Evolutionary conservation across 345 rosid species (phyloP).

Genomic region (Lepidium didymum): DNA sequence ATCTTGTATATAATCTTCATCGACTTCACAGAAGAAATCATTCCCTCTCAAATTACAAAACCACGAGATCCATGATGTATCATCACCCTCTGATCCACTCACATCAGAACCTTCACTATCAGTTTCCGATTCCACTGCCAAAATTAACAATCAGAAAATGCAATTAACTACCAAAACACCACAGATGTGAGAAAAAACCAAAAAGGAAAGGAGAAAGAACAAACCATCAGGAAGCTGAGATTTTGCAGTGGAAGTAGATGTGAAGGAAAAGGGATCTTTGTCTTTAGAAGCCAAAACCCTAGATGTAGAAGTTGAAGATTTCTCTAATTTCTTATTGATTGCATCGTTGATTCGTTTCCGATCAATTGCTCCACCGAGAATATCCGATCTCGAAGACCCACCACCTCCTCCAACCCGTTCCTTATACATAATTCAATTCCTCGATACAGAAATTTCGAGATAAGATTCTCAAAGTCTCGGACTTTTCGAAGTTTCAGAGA

Average conservation of each 20-base stretch:
- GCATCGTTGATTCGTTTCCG: conserved; percentile 87
- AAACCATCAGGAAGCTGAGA: conserved; percentile 41
- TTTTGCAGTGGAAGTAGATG: conserved; percentile 51
- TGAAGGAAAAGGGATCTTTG: conserved; percentile 53
- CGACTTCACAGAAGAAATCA: no score
- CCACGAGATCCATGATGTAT: no score
- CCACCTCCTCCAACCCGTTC: conserved; percentile 17
- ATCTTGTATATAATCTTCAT: no score
- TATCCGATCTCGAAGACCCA: conserved; percentile 21
- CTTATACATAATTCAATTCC: conserved; percentile 43
- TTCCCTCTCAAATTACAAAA: no score
- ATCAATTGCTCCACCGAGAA: conserved; percentile 46
- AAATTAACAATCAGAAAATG: not conserved
- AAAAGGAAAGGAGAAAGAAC: not conserved
- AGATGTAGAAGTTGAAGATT: conserved; percentile 81
- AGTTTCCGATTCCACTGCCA: no score
- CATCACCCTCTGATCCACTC: no score
- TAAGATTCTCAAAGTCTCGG: conserved; percentile 22
- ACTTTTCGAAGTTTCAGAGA: conserved; percentile 6
- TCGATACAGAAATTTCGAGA: not conserved
- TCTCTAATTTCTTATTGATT: conserved; percentile 80
- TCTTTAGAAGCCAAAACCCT: conserved; percentile 54
- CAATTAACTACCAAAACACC: not conserved
- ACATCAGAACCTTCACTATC: no score
- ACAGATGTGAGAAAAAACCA: not conserved